phyloP scores from a whole-genome alignment of 495 filamentous ascomycete species.

The Trichoderma asperelloides region DNA sequence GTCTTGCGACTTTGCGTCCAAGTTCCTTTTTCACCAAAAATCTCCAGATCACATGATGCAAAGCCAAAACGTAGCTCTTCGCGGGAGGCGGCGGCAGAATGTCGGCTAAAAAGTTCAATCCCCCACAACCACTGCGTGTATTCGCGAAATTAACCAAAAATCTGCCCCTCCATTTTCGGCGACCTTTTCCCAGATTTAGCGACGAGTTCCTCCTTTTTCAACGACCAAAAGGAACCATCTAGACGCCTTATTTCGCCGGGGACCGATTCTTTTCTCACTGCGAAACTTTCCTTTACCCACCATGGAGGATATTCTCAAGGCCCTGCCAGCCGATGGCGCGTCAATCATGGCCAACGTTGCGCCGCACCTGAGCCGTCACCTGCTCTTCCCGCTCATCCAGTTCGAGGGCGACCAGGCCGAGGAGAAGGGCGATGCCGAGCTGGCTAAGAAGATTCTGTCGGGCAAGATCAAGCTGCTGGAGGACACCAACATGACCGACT shows the following conservation, averaged over 20 bases:
- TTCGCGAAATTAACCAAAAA: slow-evolving; percentile 13
- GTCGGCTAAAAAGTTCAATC: slow-evolving; percentile 1
- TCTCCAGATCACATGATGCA: slow-evolving; percentile 11
- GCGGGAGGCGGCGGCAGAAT: not conserved
- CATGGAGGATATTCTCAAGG: slow-evolving; percentile 61
- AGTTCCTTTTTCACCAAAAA: not conserved
- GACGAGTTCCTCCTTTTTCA: slow-evolving; percentile 2
- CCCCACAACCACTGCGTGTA: slow-evolving; percentile 10
- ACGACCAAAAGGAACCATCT: slow-evolving; percentile 9
- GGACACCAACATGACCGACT: slow-evolving; percentile 96
- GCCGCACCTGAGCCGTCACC: slow-evolving; percentile 86
- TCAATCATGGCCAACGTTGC: slow-evolving; percentile 74
- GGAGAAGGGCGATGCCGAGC: slow-evolving; percentile 50
- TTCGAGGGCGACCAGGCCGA: slow-evolving; percentile 53
- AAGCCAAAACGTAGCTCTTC: not conserved
- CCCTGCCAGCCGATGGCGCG: slow-evolving; percentile 55
- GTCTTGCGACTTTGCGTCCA: not conserved
- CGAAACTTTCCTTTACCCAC: slow-evolving; percentile 13
- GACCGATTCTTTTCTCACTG: slow-evolving; percentile 9
- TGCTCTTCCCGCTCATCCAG: slow-evolving; percentile 89
- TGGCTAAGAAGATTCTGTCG: slow-evolving; percentile 59
- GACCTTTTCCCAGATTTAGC: not conserved
- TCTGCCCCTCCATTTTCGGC: slow-evolving; percentile 11
- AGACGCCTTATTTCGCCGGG: slow-evolving; percentile 11
- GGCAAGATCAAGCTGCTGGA: slow-evolving; percentile 88